phyloP scores from a whole-genome alignment of 106 monocot genomes.

The Phalaenopsis aphrodite region DNA sequence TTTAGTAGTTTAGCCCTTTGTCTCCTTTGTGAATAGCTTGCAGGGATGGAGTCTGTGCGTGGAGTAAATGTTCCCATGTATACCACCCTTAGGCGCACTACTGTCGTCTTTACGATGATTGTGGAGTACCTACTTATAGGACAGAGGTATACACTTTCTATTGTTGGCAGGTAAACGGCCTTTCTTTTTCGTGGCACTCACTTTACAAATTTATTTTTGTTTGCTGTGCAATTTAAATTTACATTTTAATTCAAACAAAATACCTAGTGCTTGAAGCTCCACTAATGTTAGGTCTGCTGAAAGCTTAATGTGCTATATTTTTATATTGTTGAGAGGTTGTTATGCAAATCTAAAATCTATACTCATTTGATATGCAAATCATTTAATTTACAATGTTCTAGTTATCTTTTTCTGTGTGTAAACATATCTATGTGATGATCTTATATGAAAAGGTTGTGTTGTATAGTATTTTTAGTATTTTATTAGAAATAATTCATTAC shows the following conservation, averaged over 20 bases:
- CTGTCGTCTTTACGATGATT: slow-evolving; percentile 93
- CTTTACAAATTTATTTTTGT: neutral
- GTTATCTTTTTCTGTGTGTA: neutral
- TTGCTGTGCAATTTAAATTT: neutral
- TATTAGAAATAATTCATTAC: neutral
- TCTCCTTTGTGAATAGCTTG: slow-evolving; percentile 44
- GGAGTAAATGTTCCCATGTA: slow-evolving; percentile 99
- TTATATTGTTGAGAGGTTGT: neutral
- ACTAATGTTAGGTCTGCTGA: neutral
- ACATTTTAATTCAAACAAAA: neutral
- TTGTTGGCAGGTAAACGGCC: slow-evolving; percentile 70
- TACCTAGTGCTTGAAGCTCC: neutral
- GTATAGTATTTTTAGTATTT: neutral
- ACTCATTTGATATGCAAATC: neutral
- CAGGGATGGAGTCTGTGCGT: slow-evolving; percentile 95
- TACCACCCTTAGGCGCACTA: slow-evolving; percentile 93
- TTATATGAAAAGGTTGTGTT: neutral
- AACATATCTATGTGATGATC: neutral
- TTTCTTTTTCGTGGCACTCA: neutral
- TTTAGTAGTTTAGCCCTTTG: neutral
- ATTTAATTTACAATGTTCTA: neutral
- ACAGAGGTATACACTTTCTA: slow-evolving; percentile 57
- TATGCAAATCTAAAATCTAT: neutral
- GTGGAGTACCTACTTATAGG: slow-evolving; percentile 74
- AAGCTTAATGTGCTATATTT: neutral